Percentiles rank a stretch among this genome's conserved stretches.
These are phyloP conservation scores for Phallus indusiatus DNA, from an alignment of 768 basidiomycete species.

Conservation along the genomic window DNA sequence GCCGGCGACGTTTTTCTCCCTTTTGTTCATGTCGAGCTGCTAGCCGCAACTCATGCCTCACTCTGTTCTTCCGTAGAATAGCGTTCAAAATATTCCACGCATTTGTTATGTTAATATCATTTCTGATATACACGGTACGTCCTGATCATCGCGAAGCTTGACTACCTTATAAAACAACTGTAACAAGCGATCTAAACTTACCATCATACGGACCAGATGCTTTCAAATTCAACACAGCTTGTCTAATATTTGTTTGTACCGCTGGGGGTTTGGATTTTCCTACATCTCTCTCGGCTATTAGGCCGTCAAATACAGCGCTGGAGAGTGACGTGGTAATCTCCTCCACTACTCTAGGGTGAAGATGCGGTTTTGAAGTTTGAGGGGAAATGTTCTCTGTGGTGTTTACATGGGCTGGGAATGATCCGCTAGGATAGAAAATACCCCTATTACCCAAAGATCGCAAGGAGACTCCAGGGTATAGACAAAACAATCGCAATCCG, in stretches of 20 bases:
- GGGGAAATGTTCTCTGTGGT: neutral
- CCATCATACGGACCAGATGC: neutral
- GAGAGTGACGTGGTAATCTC: neutral
- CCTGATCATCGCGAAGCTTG: conserved; percentile 31
- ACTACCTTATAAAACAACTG: no score
- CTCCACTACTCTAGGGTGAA: neutral
- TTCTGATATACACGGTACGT: conserved; percentile 43
- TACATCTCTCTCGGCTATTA: neutral
- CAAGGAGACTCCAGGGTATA: neutral
- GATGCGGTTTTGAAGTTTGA: neutral
- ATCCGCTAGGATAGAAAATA: neutral
- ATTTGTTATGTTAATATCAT: conserved; percentile 31
- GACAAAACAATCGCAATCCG: neutral
- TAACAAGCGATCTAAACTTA: neutral
- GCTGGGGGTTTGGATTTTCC: neutral
- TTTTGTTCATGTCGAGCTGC: conserved; percentile 71
- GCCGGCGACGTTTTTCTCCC: conserved; percentile 65
- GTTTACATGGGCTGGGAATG: neutral
- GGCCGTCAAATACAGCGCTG: neutral
- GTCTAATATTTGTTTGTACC: neutral
- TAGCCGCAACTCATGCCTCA: conserved; percentile 39
- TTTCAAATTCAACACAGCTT: neutral
- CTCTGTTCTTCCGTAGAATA: conserved; percentile 46
- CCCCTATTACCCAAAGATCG: neutral
- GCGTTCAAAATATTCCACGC: conserved; percentile 42